Conservation (phyloP, 129 eudicot species). For the Flaveria linearis region DNA sequence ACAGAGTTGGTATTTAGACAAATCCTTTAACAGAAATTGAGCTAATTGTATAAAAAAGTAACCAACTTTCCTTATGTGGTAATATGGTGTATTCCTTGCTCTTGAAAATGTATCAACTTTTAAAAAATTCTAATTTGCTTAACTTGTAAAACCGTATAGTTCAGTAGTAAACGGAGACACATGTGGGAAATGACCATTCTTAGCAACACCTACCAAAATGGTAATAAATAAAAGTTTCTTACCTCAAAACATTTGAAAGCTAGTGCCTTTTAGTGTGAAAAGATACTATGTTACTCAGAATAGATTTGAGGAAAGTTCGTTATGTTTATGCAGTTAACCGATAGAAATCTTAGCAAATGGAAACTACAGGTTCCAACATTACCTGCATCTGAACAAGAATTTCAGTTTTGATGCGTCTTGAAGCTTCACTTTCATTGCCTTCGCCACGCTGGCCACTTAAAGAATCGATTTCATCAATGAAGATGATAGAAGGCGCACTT, state of each 20-base stretch:
- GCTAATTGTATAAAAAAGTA: not conserved
- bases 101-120: not conserved
- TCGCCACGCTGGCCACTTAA: slow-evolving; percentile 91
- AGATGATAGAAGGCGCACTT: slow-evolving; percentile 81
- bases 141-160: not conserved
- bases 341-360: not conserved
- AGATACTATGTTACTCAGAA: not conserved
- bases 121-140: too few relatives aligned
- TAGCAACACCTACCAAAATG: not conserved
- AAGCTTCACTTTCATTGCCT: slow-evolving; percentile 97
- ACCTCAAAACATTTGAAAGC: not conserved
- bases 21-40: not conserved
- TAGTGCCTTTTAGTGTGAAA: not conserved
- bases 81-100: not conserved
- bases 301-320: not conserved
- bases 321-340: not conserved
- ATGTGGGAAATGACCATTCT: not conserved
- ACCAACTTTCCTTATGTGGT: not conserved
- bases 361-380: not conserved
- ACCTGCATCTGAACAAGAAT: slow-evolving; percentile 97
- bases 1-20: not conserved
- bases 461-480: slow-evolving; percentile 88
- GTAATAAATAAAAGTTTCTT: not conserved
- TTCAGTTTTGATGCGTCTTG: slow-evolving; percentile 92
- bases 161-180: not conserved